Evolutionary conservation across 768 basidiomycete genomes (phyloP).

Genomic region (Suillus clintonianus): DNA sequence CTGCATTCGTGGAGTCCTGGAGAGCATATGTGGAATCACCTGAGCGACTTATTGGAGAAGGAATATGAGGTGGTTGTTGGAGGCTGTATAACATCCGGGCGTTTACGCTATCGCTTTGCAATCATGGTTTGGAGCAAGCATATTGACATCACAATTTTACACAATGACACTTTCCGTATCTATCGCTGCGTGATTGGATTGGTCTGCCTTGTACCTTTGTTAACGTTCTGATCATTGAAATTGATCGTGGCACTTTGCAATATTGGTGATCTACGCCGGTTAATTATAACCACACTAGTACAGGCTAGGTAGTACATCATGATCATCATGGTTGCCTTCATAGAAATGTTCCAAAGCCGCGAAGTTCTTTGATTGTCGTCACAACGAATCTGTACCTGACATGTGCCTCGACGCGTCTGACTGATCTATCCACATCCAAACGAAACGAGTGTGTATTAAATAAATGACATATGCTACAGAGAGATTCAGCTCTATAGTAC

Average conservation of each 20-base stretch:
- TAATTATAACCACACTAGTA: neutral
- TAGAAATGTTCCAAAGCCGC: neutral
- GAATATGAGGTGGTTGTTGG: constrained; percentile 38
- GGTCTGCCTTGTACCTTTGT: neutral
- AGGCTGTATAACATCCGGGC: neutral
- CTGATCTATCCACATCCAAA: neutral
- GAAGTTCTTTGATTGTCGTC: neutral
- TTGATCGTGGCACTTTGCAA: neutral
- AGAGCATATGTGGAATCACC: constrained; percentile 78
- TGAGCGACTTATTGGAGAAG: constrained; percentile 61
- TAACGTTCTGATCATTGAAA: neutral
- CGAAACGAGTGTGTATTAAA: neutral
- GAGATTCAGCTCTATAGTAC: neutral
- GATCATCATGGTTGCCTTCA: neutral
- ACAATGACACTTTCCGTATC: neutral
- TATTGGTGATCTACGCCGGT: neutral
- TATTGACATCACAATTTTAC: neutral
- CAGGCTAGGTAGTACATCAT: too few species aligned
- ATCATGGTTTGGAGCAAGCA: neutral
- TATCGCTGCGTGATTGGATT: neutral
- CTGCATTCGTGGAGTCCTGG: constrained; percentile 88
- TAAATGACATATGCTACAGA: neutral
- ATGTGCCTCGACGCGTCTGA: neutral
- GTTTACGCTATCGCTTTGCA: neutral
- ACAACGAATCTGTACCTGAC: neutral